Base-by-base conservation (phyloP, 2,329 filamentous ascomycete species). In the Epichloe uncinata region DNA sequence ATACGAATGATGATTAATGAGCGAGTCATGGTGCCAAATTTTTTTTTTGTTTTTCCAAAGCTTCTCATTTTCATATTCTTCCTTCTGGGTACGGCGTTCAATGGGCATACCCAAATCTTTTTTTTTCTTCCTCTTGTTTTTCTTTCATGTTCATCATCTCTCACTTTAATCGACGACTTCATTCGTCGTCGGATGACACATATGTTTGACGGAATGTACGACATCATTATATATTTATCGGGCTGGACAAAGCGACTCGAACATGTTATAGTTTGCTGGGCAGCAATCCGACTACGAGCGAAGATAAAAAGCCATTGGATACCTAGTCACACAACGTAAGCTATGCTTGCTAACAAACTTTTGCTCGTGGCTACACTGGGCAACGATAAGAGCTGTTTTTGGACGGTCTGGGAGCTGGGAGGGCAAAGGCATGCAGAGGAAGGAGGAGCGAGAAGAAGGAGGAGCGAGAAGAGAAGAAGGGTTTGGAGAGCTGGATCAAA, bases 1-100 rank as follows among this genome's bases (percentile, higher is more conserved):
- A 48, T 76, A 76, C 55, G 66, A 70, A 47, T 61, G 53, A 57
- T 49, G 26, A 36, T 49, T 18, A 36, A 34, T 42, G 42, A 42
- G 47, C 36, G 18, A 15, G 30, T 43, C 12, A 49, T 30, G 30
- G n/a, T 42, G 43, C 38, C 22, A 40, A 44, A 47, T 42, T 41
- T 51, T 11, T 20, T 2, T 44, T 9, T 5, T 33, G n/a, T n/a
- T n/a, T n/a, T n/a, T n/a, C n/a, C 2, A 8, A 1, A 30, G 26
- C 7, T 37, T 43, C 8, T 41, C 52, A 30, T 48, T 50, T 51
- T 50, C 37, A n/a, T 18, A 7, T 40, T 42, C 20, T 51, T 45
- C 7, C 26, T 30, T 5, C 40, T 22, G 47, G 42, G 20, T 50
- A 52, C 54, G 59, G 58, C 56, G 59, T 60, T 58, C 40, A 54